A percentile compares a stretch with the other conserved stretches of the same genome.
Conservation (phyloP, 1,284 basidiomycete species). For the Neonothopanus nambi region DNA sequence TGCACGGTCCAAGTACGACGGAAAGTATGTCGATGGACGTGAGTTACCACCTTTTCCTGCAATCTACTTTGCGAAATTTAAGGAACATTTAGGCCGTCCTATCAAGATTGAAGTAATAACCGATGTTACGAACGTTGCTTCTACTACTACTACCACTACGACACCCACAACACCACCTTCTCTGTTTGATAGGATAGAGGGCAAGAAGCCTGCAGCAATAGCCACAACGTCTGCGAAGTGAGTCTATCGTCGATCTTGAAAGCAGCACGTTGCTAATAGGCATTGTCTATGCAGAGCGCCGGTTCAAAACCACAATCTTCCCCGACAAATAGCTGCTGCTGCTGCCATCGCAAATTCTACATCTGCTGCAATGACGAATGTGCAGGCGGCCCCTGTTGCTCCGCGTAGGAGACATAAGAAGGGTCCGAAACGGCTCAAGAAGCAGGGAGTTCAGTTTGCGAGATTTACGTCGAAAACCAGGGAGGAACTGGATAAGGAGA, state of each 20-base stretch:
- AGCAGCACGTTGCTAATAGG: not conserved
- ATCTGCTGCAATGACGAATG: constrained; percentile 7
- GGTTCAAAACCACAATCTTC: constrained; percentile 16
- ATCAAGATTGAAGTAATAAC: constrained; percentile 69
- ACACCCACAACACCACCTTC: constrained; percentile 21
- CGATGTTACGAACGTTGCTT: constrained; percentile 33
- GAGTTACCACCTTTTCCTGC: constrained; percentile 32
- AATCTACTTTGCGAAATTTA: not conserved
- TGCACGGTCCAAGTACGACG: constrained; percentile 67
- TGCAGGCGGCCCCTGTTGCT: constrained; percentile 26
- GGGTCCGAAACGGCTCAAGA: constrained; percentile 65
- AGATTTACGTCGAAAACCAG: constrained; percentile 26
- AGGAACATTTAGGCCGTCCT: constrained; percentile 48
- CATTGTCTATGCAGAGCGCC: not conserved
- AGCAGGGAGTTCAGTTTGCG: constrained; percentile 30
- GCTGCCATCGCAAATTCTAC: constrained; percentile 20
- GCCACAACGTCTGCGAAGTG: constrained; percentile 1
- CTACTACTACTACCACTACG: constrained; percentile 18
- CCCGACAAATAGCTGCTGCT: constrained; percentile 19
- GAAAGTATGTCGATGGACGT: constrained; percentile 76
- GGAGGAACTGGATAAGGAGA: constrained; percentile 61
- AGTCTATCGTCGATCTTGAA: not conserved
- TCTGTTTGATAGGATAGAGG: constrained; percentile 21
- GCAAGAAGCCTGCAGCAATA: not conserved
- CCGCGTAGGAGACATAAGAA: constrained; percentile 48